Evolutionary conservation across 192 early-diverging fungal genomes (phyloP), one percentile per base, ranked within the genome.

Genomic region (Dissophora ornata): DNA sequence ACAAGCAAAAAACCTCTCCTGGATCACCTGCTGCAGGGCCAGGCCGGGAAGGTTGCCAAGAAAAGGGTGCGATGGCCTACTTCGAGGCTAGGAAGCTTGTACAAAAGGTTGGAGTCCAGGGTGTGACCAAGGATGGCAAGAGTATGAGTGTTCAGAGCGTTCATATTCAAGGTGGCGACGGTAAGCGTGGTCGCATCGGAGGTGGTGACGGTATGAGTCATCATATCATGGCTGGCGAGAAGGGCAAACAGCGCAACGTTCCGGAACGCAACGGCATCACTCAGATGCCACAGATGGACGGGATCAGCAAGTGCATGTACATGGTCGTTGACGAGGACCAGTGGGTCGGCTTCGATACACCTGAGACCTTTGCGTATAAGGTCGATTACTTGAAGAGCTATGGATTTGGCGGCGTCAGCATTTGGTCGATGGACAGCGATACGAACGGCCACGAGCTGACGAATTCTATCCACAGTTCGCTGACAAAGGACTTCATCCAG

Each of bases 401-500:
- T 30, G 59, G 59, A 2, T 70, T 70, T 34, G 68, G 68, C 34
- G 68, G 68, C 0, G 59, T 70, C 16, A 70, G 68, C 19, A 61
- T 70, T 38, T 70, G 68, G 59, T 70, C 68, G 32, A 70, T 70
- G 68, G 68, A 70, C 21, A 56, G 51, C 25, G 68, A 70, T 25
- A 56, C 68, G 1, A 11, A 12, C 2, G 55, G 58, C 22, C 68
- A 70, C 29, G 52, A 62, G 13, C 19, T 70, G 30, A 55, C 59
- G 10, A 46, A 10, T 9, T 70, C 68, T 1, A 70, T 70, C 44
- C 45, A 56, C 52, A 28, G 11, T 30, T 48, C 58, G 9, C 34
- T 61, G 46, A 18, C 13, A 15, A 61, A 61, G n/a, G 46, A 30
- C 1, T 61, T 61, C 25, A 26, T 58, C 2, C 57, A 45, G 26